Evolutionary conservation across 1,284 basidiomycete species (phyloP), one percentile per base, ranked within the genome.

Genomic region (Ceratobasidium sp.): DNA sequence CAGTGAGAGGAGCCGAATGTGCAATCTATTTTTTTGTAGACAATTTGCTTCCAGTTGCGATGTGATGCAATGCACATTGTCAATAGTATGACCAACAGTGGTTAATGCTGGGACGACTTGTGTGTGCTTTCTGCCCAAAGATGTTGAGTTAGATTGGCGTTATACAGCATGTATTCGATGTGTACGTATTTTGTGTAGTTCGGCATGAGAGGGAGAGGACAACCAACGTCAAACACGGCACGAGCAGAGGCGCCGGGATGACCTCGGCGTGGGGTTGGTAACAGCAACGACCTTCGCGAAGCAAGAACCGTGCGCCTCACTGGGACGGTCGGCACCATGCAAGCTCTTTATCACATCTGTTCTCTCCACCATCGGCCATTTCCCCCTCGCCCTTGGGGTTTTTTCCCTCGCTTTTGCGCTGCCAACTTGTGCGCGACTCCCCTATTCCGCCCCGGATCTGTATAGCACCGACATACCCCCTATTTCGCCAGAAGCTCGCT

Each of bases 261-360:
- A 64, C 45, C n/a, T 64, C 61, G 61, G 61, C 26, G 41, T 23
- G 61, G 43, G 43, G 6, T 45, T 62, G 26, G 60, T 28, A 62
- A 62, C 60, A 62, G 43, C 60, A 18, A n/a, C 28, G 46, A 28
- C 30, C 50, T 55, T 67, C 64, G 64, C 50, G 64, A 67, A 67
- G 64, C 30, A 39, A 67, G 64, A 67, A 55, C 64, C 64, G 62
- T 65, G 62, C 64, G 50, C 64, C 64, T 67, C 50, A 45, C 64
- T 53, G 43, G 26, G 50, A 48, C 61, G 45, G 64, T 67, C 64
- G 43, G 64, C 64, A 67, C 39, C 45, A 48, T 67, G 48, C 9
- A 8, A 18, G 3, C 34, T 21, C 39, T 52, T 41, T 55, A 67
- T 65, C n/a, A n/a, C n/a, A n/a, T n/a, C n/a, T n/a, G n/a, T n/a